Base-by-base conservation (phyloP, 257 asterid genomes). In the Salvia miltiorrhiza region DNA sequence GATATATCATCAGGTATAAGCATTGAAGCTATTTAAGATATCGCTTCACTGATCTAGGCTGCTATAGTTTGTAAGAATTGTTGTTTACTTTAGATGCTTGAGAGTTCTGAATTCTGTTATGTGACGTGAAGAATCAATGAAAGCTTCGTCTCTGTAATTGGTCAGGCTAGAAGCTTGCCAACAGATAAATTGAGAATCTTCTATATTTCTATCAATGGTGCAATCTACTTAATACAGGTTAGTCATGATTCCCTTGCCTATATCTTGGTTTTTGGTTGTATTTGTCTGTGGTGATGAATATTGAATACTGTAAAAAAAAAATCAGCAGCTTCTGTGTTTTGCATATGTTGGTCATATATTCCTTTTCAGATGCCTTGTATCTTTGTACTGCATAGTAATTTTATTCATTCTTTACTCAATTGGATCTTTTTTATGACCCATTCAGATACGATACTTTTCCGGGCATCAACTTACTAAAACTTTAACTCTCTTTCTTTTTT, bases 1-100 rank as follows among this genome's bases (percentile, higher is more conserved):
- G 87, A 90, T 93, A 80, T 93, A 93, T 81, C 95, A 93, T 79
- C 98, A 93, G 95, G 98, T 87, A 82, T 64, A 73, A 69, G 80
- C 74, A 44, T 54, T 73, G 75, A 66, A 32, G 61, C 52, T 33
- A 19, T 59, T 67, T 20, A 41, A 49, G 41, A 11, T 43, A 56
- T 56, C 41, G 45, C 32, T 7, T 61, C 16, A 8, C 50, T 39
- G 56, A 53, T 41, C 17, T 45, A 23, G 67, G 41, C 9, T 23
- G 64, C 66, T 56, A 11, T 37, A 54, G 21, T 47, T 66, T 52
- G 43, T 45, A 55, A 40, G 32, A 57, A 39, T 23, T 23, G 48
- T 8, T 49, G 66, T 45, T 52, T 58, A 73, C 41, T 19, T 43
- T 54, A 45, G 57, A 66, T 57, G 58, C 68, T 68, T 63, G 55